A percentile compares a stretch with the other conserved stretches of the same genome.
phyloP scores from a whole-genome alignment of 2,329 filamentous ascomycete species.

The Fusarium solani-melongenae region DNA sequence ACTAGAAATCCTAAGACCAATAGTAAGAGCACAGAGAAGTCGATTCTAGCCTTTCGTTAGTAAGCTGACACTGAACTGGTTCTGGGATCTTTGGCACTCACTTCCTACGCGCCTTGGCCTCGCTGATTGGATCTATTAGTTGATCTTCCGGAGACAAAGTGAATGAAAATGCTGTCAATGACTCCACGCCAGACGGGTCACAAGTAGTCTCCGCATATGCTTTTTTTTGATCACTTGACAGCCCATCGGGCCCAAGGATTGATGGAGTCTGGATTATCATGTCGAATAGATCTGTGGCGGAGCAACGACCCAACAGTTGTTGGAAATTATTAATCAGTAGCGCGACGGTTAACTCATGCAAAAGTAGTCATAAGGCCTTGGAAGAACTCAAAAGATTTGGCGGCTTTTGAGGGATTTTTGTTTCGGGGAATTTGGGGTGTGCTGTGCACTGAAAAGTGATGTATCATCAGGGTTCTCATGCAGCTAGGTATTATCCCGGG shows the following conservation, averaged over 20 bases:
- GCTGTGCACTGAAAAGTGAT: neutral
- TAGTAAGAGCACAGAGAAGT: conserved; percentile 59
- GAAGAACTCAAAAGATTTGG: neutral
- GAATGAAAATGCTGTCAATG: neutral
- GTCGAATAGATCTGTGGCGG: neutral
- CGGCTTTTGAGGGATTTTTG: neutral
- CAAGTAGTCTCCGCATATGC: neutral
- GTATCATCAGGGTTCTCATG: neutral
- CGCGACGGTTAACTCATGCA: neutral
- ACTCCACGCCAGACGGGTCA: neutral
- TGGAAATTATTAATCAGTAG: neutral
- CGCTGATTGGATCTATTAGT: neutral
- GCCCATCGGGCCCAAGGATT: neutral
- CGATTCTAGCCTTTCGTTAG: conserved; percentile 49
- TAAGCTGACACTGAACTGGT: neutral
- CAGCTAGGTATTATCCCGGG: neutral
- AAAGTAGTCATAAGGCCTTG: neutral
- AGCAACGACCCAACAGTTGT: neutral
- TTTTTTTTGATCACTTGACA: neutral
- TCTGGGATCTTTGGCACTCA: neutral
- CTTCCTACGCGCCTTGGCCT: conserved; percentile 1
- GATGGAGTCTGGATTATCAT: neutral
- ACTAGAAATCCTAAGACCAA: conserved; percentile 61
- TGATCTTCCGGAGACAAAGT: neutral
- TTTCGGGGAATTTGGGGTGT: neutral